A percentile compares a stretch with the other conserved stretches of the same genome.
phyloP scores from a whole-genome alignment of 306 rosid species.

The Albizia julibrissin region DNA sequence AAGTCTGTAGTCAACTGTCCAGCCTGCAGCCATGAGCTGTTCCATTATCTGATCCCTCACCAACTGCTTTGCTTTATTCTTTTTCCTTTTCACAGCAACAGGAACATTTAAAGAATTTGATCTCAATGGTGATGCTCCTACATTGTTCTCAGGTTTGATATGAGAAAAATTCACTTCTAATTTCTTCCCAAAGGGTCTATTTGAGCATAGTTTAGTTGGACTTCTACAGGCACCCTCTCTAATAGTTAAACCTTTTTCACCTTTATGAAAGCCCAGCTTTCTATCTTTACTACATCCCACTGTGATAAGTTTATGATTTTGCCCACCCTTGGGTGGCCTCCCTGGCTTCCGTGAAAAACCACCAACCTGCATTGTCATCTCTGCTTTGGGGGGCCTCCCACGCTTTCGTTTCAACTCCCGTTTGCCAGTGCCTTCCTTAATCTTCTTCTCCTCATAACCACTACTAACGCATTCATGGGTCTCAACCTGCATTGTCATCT shows the following conservation, averaged over 20 bases:
- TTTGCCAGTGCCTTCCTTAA: conserved; percentile 34
- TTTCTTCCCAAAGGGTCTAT: conserved; percentile 37
- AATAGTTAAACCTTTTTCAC: conserved; percentile 30
- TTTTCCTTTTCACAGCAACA: conserved; percentile 8
- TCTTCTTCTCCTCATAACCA: conserved; percentile 10
- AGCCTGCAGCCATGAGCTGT: conserved; percentile 73
- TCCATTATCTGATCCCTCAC: conserved; percentile 73
- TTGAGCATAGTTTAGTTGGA: conserved; percentile 29
- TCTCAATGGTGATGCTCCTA: conserved; percentile 24
- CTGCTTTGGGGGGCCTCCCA: conserved; percentile 36
- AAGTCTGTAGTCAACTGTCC: conserved; percentile 81
- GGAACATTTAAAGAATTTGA: conserved; percentile 27
- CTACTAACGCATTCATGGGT: conserved; percentile 29
- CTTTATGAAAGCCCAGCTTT: conserved; percentile 21
- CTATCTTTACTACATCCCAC: conserved; percentile 36
- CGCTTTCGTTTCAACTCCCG: conserved; percentile 16
- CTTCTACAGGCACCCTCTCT: conserved; percentile 30
- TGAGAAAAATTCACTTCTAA: conserved; percentile 31
- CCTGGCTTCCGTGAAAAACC: conserved; percentile 38
- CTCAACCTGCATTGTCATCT: conserved; percentile 28
- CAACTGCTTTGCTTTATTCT: conserved; percentile 38
- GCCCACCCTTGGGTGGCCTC: conserved; percentile 9
- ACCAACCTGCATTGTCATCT: conserved; percentile 28
- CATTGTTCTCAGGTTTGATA: conserved; percentile 39
- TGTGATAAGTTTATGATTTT: conserved; percentile 30